Evolutionary conservation across 106 monocot species (phyloP), one percentile per base, ranked within the genome.

Genomic region (Triglochin maritima): DNA sequence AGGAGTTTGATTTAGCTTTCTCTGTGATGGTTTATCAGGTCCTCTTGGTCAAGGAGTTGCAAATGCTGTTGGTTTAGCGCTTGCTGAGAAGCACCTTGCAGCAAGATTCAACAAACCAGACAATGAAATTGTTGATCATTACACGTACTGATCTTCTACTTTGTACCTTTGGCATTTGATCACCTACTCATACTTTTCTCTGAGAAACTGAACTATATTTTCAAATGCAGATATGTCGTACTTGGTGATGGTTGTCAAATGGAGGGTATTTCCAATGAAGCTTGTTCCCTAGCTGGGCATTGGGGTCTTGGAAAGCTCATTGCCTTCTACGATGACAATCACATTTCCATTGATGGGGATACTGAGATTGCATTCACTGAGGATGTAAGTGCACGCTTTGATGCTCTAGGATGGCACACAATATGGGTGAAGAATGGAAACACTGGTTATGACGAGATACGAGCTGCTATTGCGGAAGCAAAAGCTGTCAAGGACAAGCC

Each of bases 361-460:
- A 94, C 94, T 15, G 94, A 94, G 70, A 89, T 94, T 79, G 87
- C 94, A 7, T 94, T 94, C 66, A 87, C 94, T 1, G 94, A 94
- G 75, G 94, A 94, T 73, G 94, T 94, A 9, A 83, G 57, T 54
- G 79, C 89, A 4, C 89, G 94, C 8, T 94, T 89, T 72, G 94
- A 94, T 62, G 82, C 94, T 68, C 94, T 94, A 16, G 94, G 94
- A 8, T 94, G 94, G 94, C 94, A 94, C 75, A 94, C 94, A 1
- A 89, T 94, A 69, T 94, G 94, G 94, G 94, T 94, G 66, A 94
- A 94, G 84, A 87, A 85, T 56, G 94, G 94, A 29, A 94, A 94
- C 72, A 83, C 67, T 11, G 90, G 86, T 7, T 90, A 90, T 62
- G 84, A 90, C 76, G 86, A 84, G 2, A 84, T 90, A 68, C 91